Percentiles rank a stretch among this genome's conserved stretches.
These are phyloP conservation scores for Fragaria ananassa DNA, from an alignment of 306 rosid genomes.

Conservation along the genomic window DNA sequence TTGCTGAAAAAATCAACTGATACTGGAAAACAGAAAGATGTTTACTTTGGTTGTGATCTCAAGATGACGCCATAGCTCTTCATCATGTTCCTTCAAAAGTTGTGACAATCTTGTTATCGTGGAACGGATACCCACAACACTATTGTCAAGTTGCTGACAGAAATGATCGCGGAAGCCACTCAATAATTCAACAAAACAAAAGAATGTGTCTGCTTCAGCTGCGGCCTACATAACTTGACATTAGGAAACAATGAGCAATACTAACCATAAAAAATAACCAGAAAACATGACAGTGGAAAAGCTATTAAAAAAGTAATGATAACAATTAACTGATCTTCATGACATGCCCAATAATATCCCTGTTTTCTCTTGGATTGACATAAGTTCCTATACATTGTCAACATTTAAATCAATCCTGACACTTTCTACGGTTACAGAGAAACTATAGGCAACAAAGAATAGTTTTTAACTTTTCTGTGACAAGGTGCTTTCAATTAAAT, in stretches of 20 bases:
- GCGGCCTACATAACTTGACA: conserved; percentile 59
- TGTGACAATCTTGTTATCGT: conserved; percentile 85
- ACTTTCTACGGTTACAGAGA: not conserved
- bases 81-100: conserved; percentile 91
- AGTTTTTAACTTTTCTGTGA: not conserved
- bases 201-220: conserved; percentile 96
- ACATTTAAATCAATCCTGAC: not conserved
- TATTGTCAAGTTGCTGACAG: conserved; percentile 96
- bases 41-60: conserved; percentile 94
- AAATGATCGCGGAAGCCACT: conserved; percentile 96
- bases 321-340: not conserved
- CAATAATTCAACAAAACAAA: conserved; percentile 95
- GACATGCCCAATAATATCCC: not conserved
- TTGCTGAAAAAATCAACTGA: too few species aligned
- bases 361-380: not conserved
- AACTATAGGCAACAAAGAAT: not conserved
- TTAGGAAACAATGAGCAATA: conserved; percentile 33
- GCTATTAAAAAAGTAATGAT: not conserved
- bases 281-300: not conserved
- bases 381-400: not conserved
- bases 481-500: not conserved
- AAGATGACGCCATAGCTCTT: conserved; percentile 99
- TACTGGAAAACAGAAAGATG: not conserved
- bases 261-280: not conserved
- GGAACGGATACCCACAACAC: conserved; percentile 97